Conservation (phyloP, 148 eudicot genomes). For the Amaranthus cruentus region DNA sequence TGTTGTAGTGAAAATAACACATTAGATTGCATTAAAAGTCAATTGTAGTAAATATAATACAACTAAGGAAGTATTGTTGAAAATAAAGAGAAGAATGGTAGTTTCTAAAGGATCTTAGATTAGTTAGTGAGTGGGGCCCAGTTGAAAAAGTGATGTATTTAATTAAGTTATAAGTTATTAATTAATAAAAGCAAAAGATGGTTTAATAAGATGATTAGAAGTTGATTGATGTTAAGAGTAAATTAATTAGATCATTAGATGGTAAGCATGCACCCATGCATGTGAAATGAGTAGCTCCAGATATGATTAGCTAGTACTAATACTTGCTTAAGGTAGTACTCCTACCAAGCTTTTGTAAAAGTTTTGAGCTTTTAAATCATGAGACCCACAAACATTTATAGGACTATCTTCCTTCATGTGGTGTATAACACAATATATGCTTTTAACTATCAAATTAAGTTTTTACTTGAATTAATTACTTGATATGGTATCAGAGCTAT, state of each 20-base stretch:
- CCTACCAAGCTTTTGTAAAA: not conserved
- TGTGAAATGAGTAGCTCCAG: not conserved
- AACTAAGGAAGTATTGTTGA: no score
- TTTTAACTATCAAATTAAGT: no score
- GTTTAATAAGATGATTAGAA: not conserved
- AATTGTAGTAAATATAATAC: no score
- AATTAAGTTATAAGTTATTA: not conserved
- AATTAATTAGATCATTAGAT: not conserved
- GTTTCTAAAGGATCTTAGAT: no score
- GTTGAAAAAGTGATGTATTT: no score
- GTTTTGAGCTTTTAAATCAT: not conserved
- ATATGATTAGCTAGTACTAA: not conserved
- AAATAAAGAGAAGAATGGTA: no score
- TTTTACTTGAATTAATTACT: no score
- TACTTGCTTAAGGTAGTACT: not conserved
- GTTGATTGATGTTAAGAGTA: no score
- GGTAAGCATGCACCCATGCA: slow-evolving; percentile 5
- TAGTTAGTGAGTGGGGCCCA: no score
- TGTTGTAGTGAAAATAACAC: no score
- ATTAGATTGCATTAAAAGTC: no score
- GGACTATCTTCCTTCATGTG: not conserved
- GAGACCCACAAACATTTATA: not conserved
- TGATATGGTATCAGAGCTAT: not conserved
- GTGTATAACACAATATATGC: not conserved
- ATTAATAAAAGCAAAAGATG: not conserved